Percentiles rank a stretch among this genome's conserved stretches.
Evolutionary conservation across 176 grass and related monocot species (phyloP).

Genomic region (Carex littledalei): DNA sequence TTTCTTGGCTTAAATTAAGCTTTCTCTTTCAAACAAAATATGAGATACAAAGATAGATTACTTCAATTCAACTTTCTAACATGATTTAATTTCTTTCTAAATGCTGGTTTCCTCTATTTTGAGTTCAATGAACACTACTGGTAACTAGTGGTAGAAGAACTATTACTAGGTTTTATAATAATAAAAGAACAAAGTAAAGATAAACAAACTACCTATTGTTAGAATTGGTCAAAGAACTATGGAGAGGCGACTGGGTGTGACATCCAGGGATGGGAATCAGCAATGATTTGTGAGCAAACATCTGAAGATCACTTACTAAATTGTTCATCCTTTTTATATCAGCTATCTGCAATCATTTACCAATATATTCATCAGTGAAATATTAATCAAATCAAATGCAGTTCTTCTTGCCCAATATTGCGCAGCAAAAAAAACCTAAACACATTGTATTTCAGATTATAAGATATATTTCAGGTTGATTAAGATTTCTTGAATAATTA

Average conservation of each 20-base stretch:
- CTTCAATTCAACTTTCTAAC: neutral
- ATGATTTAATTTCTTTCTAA: neutral
- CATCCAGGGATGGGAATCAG: conserved; percentile 64
- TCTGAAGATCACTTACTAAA: conserved; percentile 69
- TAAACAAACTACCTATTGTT: conserved; percentile 33
- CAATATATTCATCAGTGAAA: neutral
- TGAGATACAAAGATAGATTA: neutral
- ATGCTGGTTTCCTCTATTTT: neutral
- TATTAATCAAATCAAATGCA: neutral
- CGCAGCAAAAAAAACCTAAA: neutral
- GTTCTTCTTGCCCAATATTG: neutral
- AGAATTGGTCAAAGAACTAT: conserved; percentile 25
- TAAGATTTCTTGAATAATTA: neutral
- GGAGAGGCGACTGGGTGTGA: conserved; percentile 40
- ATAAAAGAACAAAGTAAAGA: neutral
- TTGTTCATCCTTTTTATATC: conserved; percentile 81
- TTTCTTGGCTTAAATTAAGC: neutral
- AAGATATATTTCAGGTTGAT: neutral
- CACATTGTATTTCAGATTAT: neutral
- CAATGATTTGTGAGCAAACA: conserved; percentile 85
- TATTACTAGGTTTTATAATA: neutral
- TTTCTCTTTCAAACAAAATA: neutral
- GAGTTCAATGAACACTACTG: neutral
- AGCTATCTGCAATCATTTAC: conserved; percentile 46
- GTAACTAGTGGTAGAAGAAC: neutral